These are phyloP conservation scores for Erythrophleum fordii DNA, from an alignment of 306 rosid genomes.

Conservation along the genomic window DNA sequence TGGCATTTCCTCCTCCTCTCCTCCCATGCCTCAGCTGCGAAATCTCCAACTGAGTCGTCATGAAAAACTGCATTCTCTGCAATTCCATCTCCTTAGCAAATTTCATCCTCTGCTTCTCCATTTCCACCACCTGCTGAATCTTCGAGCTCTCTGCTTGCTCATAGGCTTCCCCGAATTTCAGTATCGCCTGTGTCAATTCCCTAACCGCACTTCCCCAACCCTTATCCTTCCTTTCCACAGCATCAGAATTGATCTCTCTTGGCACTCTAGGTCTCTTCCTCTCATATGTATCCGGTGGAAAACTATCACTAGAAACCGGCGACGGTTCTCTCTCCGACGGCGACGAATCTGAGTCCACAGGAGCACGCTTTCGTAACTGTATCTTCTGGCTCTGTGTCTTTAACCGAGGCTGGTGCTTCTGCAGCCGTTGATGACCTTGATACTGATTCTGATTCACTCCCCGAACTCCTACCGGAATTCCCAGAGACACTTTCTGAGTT, in stretches of 20 bases:
- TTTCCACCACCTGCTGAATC: constrained; percentile 89
- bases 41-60: constrained; percentile 92
- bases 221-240: constrained; percentile 43
- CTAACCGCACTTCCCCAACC: constrained; percentile 78
- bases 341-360: constrained; percentile 47
- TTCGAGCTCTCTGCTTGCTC: constrained; percentile 89
- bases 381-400: constrained; percentile 61
- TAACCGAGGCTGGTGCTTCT: constrained; percentile 34
- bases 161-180: constrained; percentile 91
- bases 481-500: constrained; percentile 63
- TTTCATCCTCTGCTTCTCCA: constrained; percentile 99
- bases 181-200: constrained; percentile 81
- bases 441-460: constrained; percentile 47
- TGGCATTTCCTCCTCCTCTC: constrained; percentile 56
- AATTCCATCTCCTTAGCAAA: constrained; percentile 78
- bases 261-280: constrained; percentile 58
- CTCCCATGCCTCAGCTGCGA: constrained; percentile 83
- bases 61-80: constrained; percentile 97
- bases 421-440: constrained; percentile 42
- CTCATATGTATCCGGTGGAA: constrained; percentile 54
- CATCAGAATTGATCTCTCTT: constrained; percentile 41
- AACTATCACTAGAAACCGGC: constrained; percentile 74
- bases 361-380: constrained; percentile 51
- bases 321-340: constrained; percentile 54
- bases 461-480: constrained; percentile 73